Evolutionary conservation across 2,329 filamentous ascomycete species (phyloP), one percentile per base, ranked within the genome.

Genomic region (Daldinia eschscholtzii): DNA sequence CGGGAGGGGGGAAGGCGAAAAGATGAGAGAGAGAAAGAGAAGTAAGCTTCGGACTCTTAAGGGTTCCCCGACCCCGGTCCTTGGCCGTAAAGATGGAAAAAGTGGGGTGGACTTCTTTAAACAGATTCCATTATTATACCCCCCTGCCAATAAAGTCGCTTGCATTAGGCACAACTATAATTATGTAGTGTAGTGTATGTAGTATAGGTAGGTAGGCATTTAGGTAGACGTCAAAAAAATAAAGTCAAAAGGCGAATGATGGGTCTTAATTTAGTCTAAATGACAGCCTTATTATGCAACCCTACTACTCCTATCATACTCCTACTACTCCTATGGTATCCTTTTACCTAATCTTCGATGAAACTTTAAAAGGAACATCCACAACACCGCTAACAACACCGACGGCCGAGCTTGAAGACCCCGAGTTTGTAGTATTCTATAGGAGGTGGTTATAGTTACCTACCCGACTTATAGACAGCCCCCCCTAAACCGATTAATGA

Each of bases 31-130:
- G 20, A 23, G 20, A 23, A 23, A 23, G 20, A 23, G 20, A 23
- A 23, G 20, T 23, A 23, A 23, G 20, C 9, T 28, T 67, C 63
- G 63, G 67, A 33, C 48, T 53, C 28, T 26, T 26, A 15, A 60
- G 46, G 1, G 59, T 23, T 20, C 26, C 62, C 44, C 20, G 44
- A 48, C 23, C 44, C 23, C 23, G 23, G 15, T 13, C 4, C 37
- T n/a, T 39, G 37, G 37, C 15, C 37, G 20, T 23, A 23, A 23
- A 23, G 20, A 23, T 23, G 2, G 20, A 23, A 23, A 23, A 23
- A 23, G 20, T 23, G 20, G 20, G 20, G 20, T 23, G 20, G 20
- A 2, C 1, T 23, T 23, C 2, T 2, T 23, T 23, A 23, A 23
- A 12, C 30, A 33, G 30, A 33, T 33, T 33, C 20, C 20, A 23